phyloP scores from a whole-genome alignment of 2,329 filamentous ascomycete species.

The Orbilia blumenaviensis region DNA sequence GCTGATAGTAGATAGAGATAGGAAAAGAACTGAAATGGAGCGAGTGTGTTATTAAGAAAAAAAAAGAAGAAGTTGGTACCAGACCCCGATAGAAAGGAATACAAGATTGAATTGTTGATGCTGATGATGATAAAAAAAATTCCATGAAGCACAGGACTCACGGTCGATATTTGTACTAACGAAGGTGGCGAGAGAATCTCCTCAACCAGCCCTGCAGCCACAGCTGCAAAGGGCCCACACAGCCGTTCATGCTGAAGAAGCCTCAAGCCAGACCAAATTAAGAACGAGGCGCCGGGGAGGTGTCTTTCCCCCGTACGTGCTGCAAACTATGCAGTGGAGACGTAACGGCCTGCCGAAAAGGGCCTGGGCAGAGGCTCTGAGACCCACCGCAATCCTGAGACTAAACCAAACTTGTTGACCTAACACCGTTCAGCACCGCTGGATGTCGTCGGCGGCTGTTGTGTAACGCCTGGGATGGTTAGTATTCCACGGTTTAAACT shows the following conservation, averaged over 20 bases:
- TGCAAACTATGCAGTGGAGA: background rate
- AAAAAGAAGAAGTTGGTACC: background rate
- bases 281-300: background rate
- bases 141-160: background rate
- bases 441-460: background rate
- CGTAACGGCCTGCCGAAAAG: background rate
- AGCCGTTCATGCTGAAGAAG: too few species aligned
- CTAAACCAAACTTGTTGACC: constrained; percentile 8
- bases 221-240: too few species aligned
- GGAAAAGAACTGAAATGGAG: background rate
- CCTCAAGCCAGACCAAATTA: background rate
- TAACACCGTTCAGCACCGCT: background rate
- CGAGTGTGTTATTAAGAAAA: background rate
- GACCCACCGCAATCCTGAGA: background rate
- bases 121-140: background rate
- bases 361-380: background rate
- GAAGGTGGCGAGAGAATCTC: background rate
- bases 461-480: background rate
- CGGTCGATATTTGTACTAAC: background rate
- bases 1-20: constrained; percentile 37
- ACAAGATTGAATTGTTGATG: background rate
- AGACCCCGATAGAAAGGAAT: background rate
- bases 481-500: too few species aligned
- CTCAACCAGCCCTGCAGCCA: too few species aligned
- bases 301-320: constrained; percentile 4